Percentiles rank a stretch among this genome's conserved stretches.
Evolutionary conservation across 805 yeast genomes (phyloP).

Genomic region (Saccharomycopsis synnaedendra): DNA sequence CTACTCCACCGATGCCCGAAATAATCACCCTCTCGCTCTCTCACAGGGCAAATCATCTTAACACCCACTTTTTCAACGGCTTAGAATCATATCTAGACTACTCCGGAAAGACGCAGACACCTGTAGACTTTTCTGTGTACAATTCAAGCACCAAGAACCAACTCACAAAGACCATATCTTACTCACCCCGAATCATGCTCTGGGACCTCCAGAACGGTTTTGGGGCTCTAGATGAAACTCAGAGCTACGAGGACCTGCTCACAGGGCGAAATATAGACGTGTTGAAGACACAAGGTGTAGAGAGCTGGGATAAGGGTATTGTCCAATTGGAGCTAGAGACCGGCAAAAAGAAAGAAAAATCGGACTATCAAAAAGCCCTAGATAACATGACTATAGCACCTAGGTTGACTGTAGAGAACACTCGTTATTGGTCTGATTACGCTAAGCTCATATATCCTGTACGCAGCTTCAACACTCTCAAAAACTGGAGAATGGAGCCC

Average conservation of each 20-base stretch:
- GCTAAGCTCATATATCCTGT: conserved; percentile 59
- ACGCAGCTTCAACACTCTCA: conserved; percentile 37
- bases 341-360: conserved; percentile 31
- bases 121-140: conserved; percentile 32
- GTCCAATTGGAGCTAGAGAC: conserved; percentile 23
- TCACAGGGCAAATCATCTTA: conserved; percentile 61
- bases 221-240: conserved; percentile 53
- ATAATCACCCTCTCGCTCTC: conserved; percentile 63
- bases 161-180: conserved; percentile 38
- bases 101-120: conserved; percentile 22
- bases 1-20: conserved; percentile 45
- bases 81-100: conserved; percentile 63
- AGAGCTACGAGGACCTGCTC: conserved; percentile 26
- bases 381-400: conserved; percentile 32
- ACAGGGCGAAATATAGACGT: conserved; percentile 31
- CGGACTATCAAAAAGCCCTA: conserved; percentile 52
- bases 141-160: conserved; percentile 31
- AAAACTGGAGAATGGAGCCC: conserved; percentile 49
- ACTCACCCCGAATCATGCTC: conserved; percentile 70
- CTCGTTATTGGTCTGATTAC: conserved; percentile 75
- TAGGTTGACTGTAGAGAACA: conserved; percentile 25
- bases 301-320: conserved; percentile 12
- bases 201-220: conserved; percentile 74
- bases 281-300: conserved; percentile 19
- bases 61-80: conserved; percentile 69